A percentile compares a stretch with the other conserved stretches of the same genome.
Conservation (phyloP, 1,284 basidiomycete species). For the Chalciporus sp. region DNA sequence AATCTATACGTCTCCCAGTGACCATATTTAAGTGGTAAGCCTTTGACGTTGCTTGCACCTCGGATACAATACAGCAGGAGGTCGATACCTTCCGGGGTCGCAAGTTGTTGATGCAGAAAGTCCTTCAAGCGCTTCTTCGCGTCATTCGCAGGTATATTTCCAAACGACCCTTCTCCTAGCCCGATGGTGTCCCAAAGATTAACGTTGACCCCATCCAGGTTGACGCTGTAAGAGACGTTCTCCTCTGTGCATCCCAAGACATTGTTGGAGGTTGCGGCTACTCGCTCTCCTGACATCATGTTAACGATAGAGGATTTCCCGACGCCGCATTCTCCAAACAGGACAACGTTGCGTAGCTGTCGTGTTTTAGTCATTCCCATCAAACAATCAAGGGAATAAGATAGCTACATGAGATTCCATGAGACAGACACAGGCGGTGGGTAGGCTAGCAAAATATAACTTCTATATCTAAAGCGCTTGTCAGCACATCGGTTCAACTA, state of each 20-base stretch:
- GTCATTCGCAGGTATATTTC: constrained; percentile 11
- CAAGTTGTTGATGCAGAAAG: constrained; percentile 20
- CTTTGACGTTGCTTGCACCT: constrained; percentile 15
- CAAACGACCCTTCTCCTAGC: constrained; percentile 21
- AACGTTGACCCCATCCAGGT: constrained; percentile 11
- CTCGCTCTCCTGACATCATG: constrained; percentile 11
- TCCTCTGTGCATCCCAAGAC: constrained; percentile 15
- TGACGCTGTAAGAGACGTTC: constrained; percentile 5
- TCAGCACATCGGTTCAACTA: background rate
- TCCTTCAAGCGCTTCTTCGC: constrained; percentile 19
- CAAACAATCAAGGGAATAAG: background rate
- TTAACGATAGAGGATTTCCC: constrained; percentile 35
- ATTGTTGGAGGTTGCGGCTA: constrained; percentile 21
- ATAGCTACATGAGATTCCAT: constrained; percentile 17
- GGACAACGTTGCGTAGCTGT: constrained; percentile 25
- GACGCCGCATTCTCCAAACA: constrained; percentile 31
- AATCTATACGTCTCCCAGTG: constrained; percentile 18
- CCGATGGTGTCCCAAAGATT: constrained; percentile 33
- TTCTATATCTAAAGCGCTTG: background rate
- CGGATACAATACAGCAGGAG: constrained; percentile 27
- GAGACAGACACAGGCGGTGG: background rate
- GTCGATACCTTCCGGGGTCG: constrained; percentile 21
- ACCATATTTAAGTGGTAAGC: constrained; percentile 17
- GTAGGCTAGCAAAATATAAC: background rate
- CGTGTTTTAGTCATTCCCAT: background rate